Percentiles rank a stretch among this genome's conserved stretches.
Evolutionary conservation across 305 asterid species (phyloP).

Genomic region (Galium porrigens): DNA sequence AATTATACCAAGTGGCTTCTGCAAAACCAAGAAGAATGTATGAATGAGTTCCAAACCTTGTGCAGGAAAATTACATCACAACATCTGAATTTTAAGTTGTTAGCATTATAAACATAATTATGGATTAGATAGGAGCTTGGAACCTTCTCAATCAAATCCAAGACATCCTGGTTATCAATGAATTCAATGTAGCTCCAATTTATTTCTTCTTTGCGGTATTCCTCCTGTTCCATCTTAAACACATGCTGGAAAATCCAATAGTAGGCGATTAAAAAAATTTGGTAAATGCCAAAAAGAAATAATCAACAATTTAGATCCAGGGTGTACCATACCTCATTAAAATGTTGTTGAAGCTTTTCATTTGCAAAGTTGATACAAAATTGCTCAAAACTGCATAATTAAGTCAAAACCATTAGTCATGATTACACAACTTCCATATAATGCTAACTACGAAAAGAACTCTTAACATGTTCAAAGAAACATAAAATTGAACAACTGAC

Average conservation of each 20-base stretch:
- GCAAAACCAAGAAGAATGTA: constrained; percentile 31
- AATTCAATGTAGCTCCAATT: constrained; percentile 97
- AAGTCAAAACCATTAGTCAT: constrained; percentile 22
- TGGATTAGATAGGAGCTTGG: not conserved
- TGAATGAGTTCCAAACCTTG: constrained; percentile 6
- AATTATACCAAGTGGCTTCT: constrained; percentile 92
- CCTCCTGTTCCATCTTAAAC: constrained; percentile 99
- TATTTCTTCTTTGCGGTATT: constrained; percentile 75
- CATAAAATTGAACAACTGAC: constrained; percentile 18
- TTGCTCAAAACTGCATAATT: constrained; percentile 75
- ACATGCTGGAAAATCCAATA: constrained; percentile 63
- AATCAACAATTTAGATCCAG: constrained; percentile 19
- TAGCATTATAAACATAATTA: not conserved
- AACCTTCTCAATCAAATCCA: constrained; percentile 95
- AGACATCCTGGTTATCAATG: constrained; percentile 96
- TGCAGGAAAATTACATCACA: not conserved
- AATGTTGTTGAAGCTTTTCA: constrained; percentile 98
- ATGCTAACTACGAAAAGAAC: not conserved
- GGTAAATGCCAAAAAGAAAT: not conserved
- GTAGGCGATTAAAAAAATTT: constrained; percentile 9
- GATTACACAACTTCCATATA: constrained; percentile 7
- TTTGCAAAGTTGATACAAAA: constrained; percentile 96
- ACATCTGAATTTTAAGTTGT: not conserved
- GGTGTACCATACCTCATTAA: constrained; percentile 63
- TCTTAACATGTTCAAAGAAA: not conserved